Percentiles rank a stretch among this genome's conserved stretches.
Evolutionary conservation across 176 grass and related monocot species (phyloP).

Genomic region (Musa itinerans): DNA sequence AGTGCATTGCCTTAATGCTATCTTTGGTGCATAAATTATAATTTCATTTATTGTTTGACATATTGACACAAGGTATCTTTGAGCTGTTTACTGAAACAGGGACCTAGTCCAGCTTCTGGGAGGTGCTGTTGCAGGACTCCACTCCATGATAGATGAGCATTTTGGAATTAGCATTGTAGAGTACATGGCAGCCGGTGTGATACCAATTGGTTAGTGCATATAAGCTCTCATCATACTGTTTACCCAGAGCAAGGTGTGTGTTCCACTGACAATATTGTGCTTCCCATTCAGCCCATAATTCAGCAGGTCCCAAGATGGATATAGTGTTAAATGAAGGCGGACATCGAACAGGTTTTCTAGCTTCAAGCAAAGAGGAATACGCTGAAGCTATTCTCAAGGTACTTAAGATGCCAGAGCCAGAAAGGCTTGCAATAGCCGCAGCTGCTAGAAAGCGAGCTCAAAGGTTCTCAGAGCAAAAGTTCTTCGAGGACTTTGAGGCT

Average conservation of each 20-base stretch:
- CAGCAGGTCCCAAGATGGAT: slow-evolving; percentile 88
- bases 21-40: neutral
- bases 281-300: slow-evolving; percentile 64
- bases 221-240: neutral
- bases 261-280: neutral
- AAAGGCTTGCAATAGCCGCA: slow-evolving; percentile 52
- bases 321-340: slow-evolving; percentile 71
- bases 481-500: slow-evolving; percentile 58
- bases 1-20: neutral
- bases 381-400: slow-evolving; percentile 55
- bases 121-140: slow-evolving; percentile 66
- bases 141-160: slow-evolving; percentile 96
- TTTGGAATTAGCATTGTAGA: slow-evolving; percentile 93
- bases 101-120: slow-evolving; percentile 71
- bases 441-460: slow-evolving; percentile 63
- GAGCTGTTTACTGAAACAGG: slow-evolving; percentile 30
- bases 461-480: slow-evolving; percentile 73
- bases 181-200: slow-evolving; percentile 92
- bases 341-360: slow-evolving; percentile 66
- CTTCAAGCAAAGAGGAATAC: slow-evolving; percentile 58
- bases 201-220: slow-evolving; percentile 66
- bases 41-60: neutral
- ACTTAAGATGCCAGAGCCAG: slow-evolving; percentile 51
- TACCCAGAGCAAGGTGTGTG: neutral
- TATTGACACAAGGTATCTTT: neutral